Base-by-base conservation (phyloP, 768 basidiomycete species). In the Psilocybe cubensis region DNA sequence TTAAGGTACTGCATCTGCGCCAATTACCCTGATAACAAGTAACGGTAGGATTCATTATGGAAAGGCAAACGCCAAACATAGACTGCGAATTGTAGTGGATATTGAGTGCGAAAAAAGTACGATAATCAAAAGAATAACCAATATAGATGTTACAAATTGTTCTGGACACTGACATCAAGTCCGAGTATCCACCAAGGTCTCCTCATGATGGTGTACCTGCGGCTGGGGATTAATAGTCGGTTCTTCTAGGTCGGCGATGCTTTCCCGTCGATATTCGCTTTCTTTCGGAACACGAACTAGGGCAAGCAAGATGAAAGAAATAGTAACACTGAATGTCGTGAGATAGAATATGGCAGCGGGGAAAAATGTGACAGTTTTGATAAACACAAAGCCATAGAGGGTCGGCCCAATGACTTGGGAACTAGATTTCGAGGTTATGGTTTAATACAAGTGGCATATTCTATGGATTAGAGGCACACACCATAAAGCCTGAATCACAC, bases 271-370 rank as follows among this genome's bases (percentile, higher is more conserved):
- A 35, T 56, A 56, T 14, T 62, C 58, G 12, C 28, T 28, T 25
- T 55, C 57, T 6, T 43, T 57, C 2, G 73, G 71, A 9, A 84
- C 61, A 17, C 80, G 76, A 8, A 90, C 81, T 47, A 84, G 74
- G 11, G 66, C 60, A 28, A 88, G 67, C 11, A 83, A 65, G 31
- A 72, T 40, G 54, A 86, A 74, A 6, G 85, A 76, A 5, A 83
- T 24, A 7, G 65, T 46, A 47, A 81, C 63, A 20, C 71, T 71
- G 31, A 63, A 71, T 25, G 77, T 69, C 7, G 83, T 79, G 23
- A 90, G 72, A 55, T 85, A 76, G 71, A 94, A 89, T 5, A 95
- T 85, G 3, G 84, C 81, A 33, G 83, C 78, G 2, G 94, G 88
- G 66, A 86, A 87, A 8, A 74, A 77, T 8, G 81, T 83, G 14